Conservation (phyloP, 139 green algal genomes). For the Deuterostichococcus epilithicus region DNA sequence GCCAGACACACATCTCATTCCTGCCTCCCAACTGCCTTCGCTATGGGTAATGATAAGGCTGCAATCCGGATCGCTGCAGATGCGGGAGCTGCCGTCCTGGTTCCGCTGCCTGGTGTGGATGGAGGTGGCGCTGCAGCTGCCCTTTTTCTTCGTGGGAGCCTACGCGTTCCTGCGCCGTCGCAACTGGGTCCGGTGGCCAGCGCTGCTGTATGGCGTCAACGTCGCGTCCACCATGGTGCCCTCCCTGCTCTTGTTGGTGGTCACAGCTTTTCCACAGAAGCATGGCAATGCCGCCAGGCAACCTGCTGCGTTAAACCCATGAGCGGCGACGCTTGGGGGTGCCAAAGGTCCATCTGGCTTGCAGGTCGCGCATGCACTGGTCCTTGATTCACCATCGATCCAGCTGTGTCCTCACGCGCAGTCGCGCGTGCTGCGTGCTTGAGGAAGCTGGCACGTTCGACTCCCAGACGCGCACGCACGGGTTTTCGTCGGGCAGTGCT, state of each 20-base stretch:
- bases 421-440: no score
- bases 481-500: no score
- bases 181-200: conserved; percentile 70
- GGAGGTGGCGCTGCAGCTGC: conserved; percentile 68
- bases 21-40: neutral
- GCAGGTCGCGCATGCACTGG: no score
- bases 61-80: conserved; percentile 23
- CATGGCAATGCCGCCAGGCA: no score
- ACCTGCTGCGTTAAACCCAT: no score
- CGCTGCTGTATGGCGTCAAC: conserved; percentile 63
- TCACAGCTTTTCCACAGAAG: no score
- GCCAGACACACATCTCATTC: neutral
- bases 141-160: conserved; percentile 68
- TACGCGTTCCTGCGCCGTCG: conserved; percentile 47
- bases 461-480: no score
- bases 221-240: conserved; percentile 58
- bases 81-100: conserved; percentile 52
- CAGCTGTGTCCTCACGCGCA: no score
- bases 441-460: no score
- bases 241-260: neutral
- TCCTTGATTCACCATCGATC: no score
- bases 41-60: neutral
- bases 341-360: no score
- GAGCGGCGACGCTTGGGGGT: no score
- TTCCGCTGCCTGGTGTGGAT: conserved; percentile 61